Evolutionary conservation across 2,329 filamentous ascomycete species (phyloP).

Genomic region (Talaromyces rugulosus): DNA sequence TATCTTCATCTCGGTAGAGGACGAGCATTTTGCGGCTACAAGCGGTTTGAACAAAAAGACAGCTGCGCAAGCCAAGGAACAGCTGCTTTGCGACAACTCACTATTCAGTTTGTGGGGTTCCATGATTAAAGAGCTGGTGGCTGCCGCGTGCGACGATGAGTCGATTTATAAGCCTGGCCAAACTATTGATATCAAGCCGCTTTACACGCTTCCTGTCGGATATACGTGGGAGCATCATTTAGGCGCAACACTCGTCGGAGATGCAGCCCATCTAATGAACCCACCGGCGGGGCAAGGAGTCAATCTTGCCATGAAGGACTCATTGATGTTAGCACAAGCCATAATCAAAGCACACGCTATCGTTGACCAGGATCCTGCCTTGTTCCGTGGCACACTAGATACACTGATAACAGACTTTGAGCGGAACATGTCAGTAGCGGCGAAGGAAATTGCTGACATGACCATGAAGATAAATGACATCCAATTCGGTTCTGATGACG

Average conservation of each 20-base stretch:
- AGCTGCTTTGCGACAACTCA: background rate
- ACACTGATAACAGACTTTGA: background rate
- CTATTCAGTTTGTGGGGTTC: background rate
- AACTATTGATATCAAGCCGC: background rate
- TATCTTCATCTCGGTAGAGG: background rate
- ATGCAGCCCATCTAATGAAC: slow-evolving; percentile 27
- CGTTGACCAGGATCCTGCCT: background rate
- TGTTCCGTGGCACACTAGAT: background rate
- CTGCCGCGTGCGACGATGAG: background rate
- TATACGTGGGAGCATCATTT: background rate
- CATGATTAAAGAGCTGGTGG: background rate
- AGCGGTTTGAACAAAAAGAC: background rate
- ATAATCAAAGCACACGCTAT: slow-evolving; percentile 15
- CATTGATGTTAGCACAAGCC: slow-evolving; percentile 17
- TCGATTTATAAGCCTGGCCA: background rate
- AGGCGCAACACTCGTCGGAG: slow-evolving; percentile 22
- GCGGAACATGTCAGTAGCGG: background rate
- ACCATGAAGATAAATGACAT: background rate
- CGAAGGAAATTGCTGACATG: background rate
- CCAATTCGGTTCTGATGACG: background rate
- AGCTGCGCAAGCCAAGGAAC: background rate
- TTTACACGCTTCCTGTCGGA: background rate
- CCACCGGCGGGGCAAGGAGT: slow-evolving; percentile 25
- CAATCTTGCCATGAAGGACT: slow-evolving; percentile 23
- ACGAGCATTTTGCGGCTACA: background rate